Evolutionary conservation across 1,284 basidiomycete species (phyloP).

Genomic region (Athelia sp.): DNA sequence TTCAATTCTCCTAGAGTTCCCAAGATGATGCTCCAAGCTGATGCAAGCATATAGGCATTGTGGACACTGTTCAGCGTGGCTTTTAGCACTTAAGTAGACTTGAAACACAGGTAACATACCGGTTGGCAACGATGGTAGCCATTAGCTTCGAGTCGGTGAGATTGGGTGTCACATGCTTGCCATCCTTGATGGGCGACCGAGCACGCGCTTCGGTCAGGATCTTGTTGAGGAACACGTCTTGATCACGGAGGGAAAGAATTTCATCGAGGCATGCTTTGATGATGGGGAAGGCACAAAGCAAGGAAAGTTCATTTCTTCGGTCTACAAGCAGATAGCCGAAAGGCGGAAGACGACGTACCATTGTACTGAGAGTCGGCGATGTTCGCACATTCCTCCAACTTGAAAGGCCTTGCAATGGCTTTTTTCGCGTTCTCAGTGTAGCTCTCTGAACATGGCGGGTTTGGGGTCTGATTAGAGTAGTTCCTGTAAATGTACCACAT

Average conservation of each 20-base stretch:
- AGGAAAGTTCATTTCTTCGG: no score
- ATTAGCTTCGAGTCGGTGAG: slow-evolving; percentile 41
- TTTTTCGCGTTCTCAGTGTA: slow-evolving; percentile 49
- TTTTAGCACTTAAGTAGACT: no score
- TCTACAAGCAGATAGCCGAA: no score
- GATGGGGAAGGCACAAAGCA: neutral
- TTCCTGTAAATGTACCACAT: neutral
- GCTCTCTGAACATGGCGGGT: slow-evolving; percentile 48
- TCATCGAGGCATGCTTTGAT: slow-evolving; percentile 54
- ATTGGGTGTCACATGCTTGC: slow-evolving; percentile 20
- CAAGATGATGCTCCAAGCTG: slow-evolving; percentile 66
- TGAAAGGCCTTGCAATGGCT: slow-evolving; percentile 59
- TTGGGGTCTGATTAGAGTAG: neutral
- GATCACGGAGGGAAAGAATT: slow-evolving; percentile 57
- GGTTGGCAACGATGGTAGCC: slow-evolving; percentile 52
- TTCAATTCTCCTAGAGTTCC: slow-evolving; percentile 49
- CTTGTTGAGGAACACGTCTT: slow-evolving; percentile 48
- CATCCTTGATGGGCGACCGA: slow-evolving; percentile 32
- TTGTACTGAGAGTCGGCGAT: slow-evolving; percentile 68
- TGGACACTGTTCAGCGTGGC: slow-evolving; percentile 47
- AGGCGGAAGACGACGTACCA: slow-evolving; percentile 34
- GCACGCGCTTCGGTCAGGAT: slow-evolving; percentile 52
- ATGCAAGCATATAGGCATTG: slow-evolving; percentile 71
- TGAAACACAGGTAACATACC: slow-evolving; percentile 46
- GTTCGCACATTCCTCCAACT: slow-evolving; percentile 53